Evolutionary conservation across 1,284 basidiomycete species (phyloP), one percentile per base, ranked within the genome.

Genomic region (Somion occarium): DNA sequence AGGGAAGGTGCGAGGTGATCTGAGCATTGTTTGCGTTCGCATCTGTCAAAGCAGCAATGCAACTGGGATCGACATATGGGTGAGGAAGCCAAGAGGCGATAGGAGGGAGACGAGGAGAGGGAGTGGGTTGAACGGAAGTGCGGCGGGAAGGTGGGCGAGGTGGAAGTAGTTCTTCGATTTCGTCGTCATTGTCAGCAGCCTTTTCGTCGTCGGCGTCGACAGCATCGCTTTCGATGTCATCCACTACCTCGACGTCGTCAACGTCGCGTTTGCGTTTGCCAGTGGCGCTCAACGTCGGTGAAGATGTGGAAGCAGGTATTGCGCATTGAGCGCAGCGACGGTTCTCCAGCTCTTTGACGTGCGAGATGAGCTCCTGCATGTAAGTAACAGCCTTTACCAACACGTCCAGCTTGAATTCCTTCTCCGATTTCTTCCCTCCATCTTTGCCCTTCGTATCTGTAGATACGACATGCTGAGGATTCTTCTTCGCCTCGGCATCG

Each of bases 391-490:
- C 85, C 61, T 84, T 75, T 54, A 86, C 79, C 48, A 91, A 75
- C 26, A 91, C 83, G 66, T 91, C 88, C 38, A 91, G 75, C 66
- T 91, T 91, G 72, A 89, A 88, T 63, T 89, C 87, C 59, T 82
- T 83, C 59, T 85, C 80, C 57, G 80, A 79, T 45, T 74, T 63
- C 49, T 73, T 69, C 5, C 60, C 58, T 24, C 56, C 53, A 3
- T 50, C 73, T 41, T 74, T 74, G 4, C 61, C 57, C 25, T 56
- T 53, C 5, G 49, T 49, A 45, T 61, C 62, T 37, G 58, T 62
- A 24, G 61, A 59, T 27, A 65, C 57, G 25, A 48, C 57, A 0
- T 48, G 59, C 44, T 66, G 64, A 37, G 64, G 67, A 58, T n/a
- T 63, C 61, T 2, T 63, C 61, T 9, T 64, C 60, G 34, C 61